Evolutionary conservation across 257 asterid genomes (phyloP).

Genomic region (Jasminum sambac): DNA sequence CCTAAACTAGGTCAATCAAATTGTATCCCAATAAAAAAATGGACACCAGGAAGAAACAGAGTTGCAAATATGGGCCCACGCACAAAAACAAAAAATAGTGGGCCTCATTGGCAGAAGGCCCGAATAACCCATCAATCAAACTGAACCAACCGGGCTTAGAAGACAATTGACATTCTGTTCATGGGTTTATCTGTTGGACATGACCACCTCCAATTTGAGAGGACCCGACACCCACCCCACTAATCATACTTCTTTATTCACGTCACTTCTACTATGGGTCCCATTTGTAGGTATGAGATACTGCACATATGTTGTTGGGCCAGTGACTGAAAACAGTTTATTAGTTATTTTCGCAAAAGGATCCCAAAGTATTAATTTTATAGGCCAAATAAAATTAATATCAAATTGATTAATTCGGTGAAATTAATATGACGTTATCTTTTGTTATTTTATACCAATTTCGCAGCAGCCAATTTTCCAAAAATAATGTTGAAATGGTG

Average conservation of each 20-base stretch:
- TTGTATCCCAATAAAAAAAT: not conserved
- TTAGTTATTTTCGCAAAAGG: too few species aligned
- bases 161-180: conserved; percentile 30
- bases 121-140: conserved; percentile 17
- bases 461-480: too few species aligned
- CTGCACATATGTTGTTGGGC: too few species aligned
- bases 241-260: not conserved
- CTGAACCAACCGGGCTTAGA: conserved; percentile 4
- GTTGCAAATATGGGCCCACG: not conserved
- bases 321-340: too few species aligned
- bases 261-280: too few species aligned
- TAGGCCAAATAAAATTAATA: too few species aligned
- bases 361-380: too few species aligned
- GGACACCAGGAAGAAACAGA: not conserved
- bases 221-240: conserved; percentile 15
- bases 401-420: too few species aligned
- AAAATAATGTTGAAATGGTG: too few species aligned
- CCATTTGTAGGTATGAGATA: too few species aligned
- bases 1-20: not conserved
- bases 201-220: conserved; percentile 19
- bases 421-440: too few species aligned
- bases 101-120: conserved; percentile 14
- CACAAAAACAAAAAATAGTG: not conserved
- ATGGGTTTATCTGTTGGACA: conserved; percentile 26
- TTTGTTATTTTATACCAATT: too few species aligned